phyloP scores from a whole-genome alignment of 805 yeast species.

The Jamesozyma lodderae region DNA sequence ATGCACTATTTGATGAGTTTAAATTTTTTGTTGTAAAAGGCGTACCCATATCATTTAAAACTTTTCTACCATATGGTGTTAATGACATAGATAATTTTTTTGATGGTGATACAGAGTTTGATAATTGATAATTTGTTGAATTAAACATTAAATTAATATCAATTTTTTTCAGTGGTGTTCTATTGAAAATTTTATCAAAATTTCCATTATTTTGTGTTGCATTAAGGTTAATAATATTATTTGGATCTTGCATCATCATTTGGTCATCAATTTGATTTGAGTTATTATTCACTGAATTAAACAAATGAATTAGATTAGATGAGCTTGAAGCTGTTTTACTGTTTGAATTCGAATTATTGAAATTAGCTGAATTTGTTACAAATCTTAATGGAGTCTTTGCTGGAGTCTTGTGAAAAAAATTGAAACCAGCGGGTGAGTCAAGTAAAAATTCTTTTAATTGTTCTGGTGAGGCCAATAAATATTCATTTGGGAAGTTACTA shows the following conservation, averaged over 20 bases:
- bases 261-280: constrained; percentile 3
- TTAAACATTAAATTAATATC: constrained; percentile 30
- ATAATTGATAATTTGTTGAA: constrained; percentile 11
- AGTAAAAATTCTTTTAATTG: constrained; percentile 28
- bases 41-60: constrained; percentile 27
- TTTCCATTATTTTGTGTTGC: neutral
- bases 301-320: constrained; percentile 9
- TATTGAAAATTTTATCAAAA: constrained; percentile 4
- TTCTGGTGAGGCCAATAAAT: constrained; percentile 29
- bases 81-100: constrained; percentile 22
- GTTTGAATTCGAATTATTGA: constrained; percentile 4
- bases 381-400: constrained; percentile 30
- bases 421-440: constrained; percentile 28
- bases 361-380: constrained; percentile 15
- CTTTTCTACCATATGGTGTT: constrained; percentile 29
- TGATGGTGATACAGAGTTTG: constrained; percentile 25
- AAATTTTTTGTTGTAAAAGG: constrained; percentile 17
- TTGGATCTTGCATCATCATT: neutral
- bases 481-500: constrained; percentile 21
- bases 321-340: constrained; percentile 7
- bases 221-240: neutral
- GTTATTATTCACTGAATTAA: constrained; percentile 7
- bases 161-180: constrained; percentile 26
- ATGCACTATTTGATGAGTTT: constrained; percentile 26
- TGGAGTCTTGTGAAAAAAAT: constrained; percentile 28